Evolutionary conservation across 2,329 filamentous ascomycete species (phyloP).

Genomic region (Ceratocystis destructans): DNA sequence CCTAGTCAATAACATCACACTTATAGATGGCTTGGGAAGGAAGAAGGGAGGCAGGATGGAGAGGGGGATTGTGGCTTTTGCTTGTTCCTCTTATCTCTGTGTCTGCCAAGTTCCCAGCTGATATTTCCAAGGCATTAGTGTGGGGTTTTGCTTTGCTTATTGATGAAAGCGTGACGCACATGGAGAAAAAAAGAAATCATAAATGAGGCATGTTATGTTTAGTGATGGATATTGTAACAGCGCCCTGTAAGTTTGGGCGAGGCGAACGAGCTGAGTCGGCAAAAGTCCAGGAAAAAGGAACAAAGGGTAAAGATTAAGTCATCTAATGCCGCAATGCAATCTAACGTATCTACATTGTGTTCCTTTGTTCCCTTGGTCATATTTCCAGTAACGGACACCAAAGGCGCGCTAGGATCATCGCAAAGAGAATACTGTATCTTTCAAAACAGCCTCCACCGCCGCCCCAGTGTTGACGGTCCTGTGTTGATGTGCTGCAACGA

Average conservation of each 20-base stretch:
- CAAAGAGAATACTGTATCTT: not conserved
- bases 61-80: not conserved
- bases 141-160: not conserved
- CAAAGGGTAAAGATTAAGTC: not conserved
- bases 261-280: not conserved
- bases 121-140: not conserved
- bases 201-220: not conserved
- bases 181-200: conserved; percentile 1
- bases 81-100: not conserved
- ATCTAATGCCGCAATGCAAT: not conserved
- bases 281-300: not conserved
- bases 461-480: not conserved
- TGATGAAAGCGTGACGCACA: not conserved
- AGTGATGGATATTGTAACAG: not conserved
- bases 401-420: not conserved
- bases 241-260: not conserved
- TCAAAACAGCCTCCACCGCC: not conserved
- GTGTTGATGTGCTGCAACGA: not conserved
- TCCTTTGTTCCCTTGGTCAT: not conserved
- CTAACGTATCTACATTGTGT: not conserved
- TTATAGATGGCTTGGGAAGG: not conserved
- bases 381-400: not conserved
- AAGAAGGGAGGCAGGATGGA: not conserved
- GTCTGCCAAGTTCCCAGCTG: not conserved
- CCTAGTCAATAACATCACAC: not conserved